These are phyloP conservation scores for Chaetomium strumarium DNA, from an alignment of 2,329 filamentous ascomycete species.

Conservation along the genomic window DNA sequence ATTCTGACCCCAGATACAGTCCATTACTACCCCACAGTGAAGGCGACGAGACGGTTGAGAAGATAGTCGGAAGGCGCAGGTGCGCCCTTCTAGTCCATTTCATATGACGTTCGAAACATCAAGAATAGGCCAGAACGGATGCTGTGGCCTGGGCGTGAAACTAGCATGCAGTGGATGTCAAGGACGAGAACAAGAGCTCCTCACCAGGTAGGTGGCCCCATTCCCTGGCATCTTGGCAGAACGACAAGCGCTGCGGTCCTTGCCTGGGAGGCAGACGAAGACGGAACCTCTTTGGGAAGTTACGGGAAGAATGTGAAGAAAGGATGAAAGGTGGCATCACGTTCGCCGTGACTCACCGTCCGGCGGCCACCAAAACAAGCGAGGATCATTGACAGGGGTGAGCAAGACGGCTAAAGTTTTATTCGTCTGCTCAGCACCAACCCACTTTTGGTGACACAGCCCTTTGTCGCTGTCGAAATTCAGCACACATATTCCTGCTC, in stretches of 20 bases:
- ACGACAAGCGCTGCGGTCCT: constrained; percentile 2
- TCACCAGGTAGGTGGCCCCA: not conserved
- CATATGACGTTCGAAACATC: not conserved
- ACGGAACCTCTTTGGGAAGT: not conserved
- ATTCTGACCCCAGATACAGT: not conserved
- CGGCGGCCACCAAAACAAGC: constrained; percentile 12
- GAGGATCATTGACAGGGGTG: constrained; percentile 1
- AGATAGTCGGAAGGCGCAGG: not conserved
- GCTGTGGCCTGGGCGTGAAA: not conserved
- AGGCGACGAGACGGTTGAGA: not conserved
- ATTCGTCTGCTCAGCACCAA: constrained; percentile 1
- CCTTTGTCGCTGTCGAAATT: not conserved
- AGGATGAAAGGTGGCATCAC: not conserved
- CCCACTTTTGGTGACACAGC: not conserved
- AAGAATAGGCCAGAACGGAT: constrained; percentile 2
- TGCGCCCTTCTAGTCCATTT: too few species aligned
- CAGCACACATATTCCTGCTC: not conserved
- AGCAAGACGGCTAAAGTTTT: not conserved
- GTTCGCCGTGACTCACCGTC: constrained; percentile 16
- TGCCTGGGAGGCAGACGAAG: not conserved
- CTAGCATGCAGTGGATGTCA: not conserved
- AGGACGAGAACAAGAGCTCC: not conserved
- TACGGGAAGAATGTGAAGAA: not conserved
- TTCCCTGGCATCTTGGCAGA: not conserved
- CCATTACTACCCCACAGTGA: not conserved